Conservation (phyloP, 345 rosid genomes). For the Euphorbia lathyris region DNA sequence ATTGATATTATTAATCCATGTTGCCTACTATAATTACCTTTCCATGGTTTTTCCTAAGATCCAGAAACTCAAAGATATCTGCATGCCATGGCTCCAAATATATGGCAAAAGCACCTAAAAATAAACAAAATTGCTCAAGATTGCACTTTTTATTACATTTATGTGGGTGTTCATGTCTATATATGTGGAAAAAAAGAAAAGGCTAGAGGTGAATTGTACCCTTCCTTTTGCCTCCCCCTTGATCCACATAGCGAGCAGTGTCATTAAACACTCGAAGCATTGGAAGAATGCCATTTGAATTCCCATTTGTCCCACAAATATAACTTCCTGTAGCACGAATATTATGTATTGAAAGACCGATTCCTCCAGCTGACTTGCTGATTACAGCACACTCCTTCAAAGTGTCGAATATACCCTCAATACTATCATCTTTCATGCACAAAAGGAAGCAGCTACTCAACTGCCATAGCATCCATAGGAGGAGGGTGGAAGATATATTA, state of each 20-base stretch:
- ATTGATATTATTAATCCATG: not conserved
- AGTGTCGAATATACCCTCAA: conserved; percentile 84
- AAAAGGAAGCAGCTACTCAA: conserved; percentile 78
- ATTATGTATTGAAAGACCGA: conserved; percentile 82
- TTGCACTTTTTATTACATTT: not conserved
- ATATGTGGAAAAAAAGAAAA: not conserved
- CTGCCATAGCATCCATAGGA: conserved; percentile 34
- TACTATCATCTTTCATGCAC: conserved; percentile 91
- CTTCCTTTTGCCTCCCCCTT: conserved; percentile 81
- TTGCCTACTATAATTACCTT: conserved; percentile 36
- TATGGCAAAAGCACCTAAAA: conserved; percentile 71
- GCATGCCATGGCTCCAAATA: conserved; percentile 92
- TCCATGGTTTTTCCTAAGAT: conserved; percentile 76
- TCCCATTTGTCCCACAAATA: conserved; percentile 62
- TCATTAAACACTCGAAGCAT: conserved; percentile 73
- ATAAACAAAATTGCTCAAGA: not conserved
- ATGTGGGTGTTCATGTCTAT: not conserved
- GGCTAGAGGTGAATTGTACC: conserved; percentile 31
- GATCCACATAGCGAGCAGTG: conserved; percentile 76
- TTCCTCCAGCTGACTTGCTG: conserved; percentile 86
- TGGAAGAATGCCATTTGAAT: conserved; percentile 74
- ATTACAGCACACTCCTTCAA: conserved; percentile 88
- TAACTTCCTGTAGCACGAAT: conserved; percentile 68
- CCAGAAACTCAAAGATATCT: conserved; percentile 60
- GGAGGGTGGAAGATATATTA: not conserved